Percentiles rank a stretch among this genome's conserved stretches.
These are phyloP conservation scores for Conringia planisiliqua DNA, from an alignment of 345 rosid species.

Conservation along the genomic window DNA sequence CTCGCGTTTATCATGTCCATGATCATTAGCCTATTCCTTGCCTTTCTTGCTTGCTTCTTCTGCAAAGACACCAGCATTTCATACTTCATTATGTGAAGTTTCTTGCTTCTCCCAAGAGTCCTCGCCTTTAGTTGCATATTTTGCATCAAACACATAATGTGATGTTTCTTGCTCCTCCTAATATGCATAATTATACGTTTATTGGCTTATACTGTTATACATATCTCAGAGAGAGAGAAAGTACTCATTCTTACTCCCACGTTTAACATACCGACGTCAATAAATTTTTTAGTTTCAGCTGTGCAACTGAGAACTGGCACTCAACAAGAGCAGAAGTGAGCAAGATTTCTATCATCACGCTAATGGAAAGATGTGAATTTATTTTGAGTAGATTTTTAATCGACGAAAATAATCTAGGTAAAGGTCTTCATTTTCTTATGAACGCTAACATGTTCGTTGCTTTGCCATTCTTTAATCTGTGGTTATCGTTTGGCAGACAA, in stretches of 20 bases:
- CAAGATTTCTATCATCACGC: constrained; percentile 58
- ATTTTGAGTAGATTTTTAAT: constrained; percentile 64
- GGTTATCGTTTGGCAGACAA: constrained; percentile 46
- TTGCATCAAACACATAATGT: background rate
- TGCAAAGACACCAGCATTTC: background rate
- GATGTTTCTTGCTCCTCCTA: background rate
- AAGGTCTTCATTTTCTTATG: constrained; percentile 9
- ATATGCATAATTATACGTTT: background rate
- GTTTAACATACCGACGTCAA: constrained; percentile 12
- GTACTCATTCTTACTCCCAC: background rate
- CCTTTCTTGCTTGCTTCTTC: background rate
- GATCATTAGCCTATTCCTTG: constrained; percentile 10
- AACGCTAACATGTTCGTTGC: background rate
- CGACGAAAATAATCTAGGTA: constrained; percentile 76
- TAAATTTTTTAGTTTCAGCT: constrained; percentile 43
- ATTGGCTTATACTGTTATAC: background rate
- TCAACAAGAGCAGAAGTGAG: constrained; percentile 65
- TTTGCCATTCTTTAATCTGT: background rate
- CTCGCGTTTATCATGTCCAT: background rate
- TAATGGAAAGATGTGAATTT: constrained; percentile 69
- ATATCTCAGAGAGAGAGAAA: background rate
- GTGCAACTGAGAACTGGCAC: constrained; percentile 55
- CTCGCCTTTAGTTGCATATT: background rate
- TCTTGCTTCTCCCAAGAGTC: background rate
- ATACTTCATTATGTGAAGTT: constrained; percentile 1